Conservation (phyloP, 208 protist species). For the Borovskyia barvae region DNA sequence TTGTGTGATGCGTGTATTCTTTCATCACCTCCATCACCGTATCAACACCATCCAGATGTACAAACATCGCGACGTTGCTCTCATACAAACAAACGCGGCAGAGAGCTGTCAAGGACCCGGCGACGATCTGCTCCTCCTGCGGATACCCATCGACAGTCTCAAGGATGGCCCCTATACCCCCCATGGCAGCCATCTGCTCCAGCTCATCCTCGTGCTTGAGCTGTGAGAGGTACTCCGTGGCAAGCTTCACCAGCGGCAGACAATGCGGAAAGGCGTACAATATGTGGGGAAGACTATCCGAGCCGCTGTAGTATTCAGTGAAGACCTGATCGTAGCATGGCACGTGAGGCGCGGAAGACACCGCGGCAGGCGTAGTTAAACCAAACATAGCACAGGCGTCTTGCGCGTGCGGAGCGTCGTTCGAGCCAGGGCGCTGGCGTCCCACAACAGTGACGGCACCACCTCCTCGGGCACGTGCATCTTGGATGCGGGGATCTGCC, state of each 20-base stretch:
- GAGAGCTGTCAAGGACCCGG: constrained; percentile 57
- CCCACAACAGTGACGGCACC: too few species aligned
- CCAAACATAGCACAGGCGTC: too few species aligned
- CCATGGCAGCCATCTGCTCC: constrained; percentile 35
- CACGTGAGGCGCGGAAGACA: constrained; percentile 28
- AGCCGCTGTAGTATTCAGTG: constrained; percentile 67
- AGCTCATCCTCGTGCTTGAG: constrained; percentile 28
- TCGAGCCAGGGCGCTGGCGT: too few species aligned
- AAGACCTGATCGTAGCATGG: constrained; percentile 63
- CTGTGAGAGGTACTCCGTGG: constrained; percentile 46
- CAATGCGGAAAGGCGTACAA: constrained; percentile 72
- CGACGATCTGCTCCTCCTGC: constrained; percentile 64
- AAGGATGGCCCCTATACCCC: constrained; percentile 70
- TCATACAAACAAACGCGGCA: constrained; percentile 62
- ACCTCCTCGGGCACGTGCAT: too few species aligned
- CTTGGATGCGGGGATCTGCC: too few species aligned
- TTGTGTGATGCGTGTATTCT: constrained; percentile 61
- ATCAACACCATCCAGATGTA: constrained; percentile 61
- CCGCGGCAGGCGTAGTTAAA: too few species aligned
- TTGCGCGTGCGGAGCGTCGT: too few species aligned
- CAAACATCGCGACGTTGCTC: constrained; percentile 55
- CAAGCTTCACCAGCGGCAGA: constrained; percentile 42
- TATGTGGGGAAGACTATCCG: constrained; percentile 67
- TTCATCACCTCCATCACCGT: constrained; percentile 84
- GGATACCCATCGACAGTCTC: constrained; percentile 81